These are phyloP conservation scores for Morella rubra DNA, from an alignment of 306 rosid species.

Conservation along the genomic window DNA sequence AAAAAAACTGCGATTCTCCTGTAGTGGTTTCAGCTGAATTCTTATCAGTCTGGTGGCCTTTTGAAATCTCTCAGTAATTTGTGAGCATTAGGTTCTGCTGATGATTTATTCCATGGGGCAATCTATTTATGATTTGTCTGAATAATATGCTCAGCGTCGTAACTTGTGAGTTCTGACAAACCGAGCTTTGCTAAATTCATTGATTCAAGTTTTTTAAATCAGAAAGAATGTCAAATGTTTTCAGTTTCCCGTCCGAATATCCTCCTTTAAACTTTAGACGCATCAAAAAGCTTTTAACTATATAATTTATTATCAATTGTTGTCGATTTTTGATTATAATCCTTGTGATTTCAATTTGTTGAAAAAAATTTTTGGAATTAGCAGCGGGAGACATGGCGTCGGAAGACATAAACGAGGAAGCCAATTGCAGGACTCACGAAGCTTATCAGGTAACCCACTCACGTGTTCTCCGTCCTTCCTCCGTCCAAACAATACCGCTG, in stretches of 20 bases:
- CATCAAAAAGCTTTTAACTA: background rate
- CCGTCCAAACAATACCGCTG: background rate
- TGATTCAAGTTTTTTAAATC: too few species aligned
- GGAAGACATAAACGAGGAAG: constrained; percentile 70
- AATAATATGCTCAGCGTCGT: background rate
- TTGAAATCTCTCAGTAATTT: background rate
- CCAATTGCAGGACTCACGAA: constrained; percentile 66
- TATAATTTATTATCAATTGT: background rate
- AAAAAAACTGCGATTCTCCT: background rate
- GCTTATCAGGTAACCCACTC: constrained; percentile 58
- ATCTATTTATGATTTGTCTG: background rate
- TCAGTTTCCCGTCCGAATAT: background rate
- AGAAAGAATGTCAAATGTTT: background rate
- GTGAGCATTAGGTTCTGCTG: too few species aligned
- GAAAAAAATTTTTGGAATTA: background rate
- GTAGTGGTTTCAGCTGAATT: background rate
- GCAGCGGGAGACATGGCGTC: constrained; percentile 72
- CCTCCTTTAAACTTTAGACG: too few species aligned
- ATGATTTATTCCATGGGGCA: too few species aligned
- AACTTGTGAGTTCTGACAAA: background rate
- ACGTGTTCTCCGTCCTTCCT: background rate
- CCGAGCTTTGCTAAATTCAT: too few species aligned
- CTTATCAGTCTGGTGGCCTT: background rate
- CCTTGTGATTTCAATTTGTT: background rate
- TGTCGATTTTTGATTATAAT: background rate